Evolutionary conservation across 495 filamentous ascomycete species (phyloP).

Genomic region (Aspergillus incahuasiensis): DNA sequence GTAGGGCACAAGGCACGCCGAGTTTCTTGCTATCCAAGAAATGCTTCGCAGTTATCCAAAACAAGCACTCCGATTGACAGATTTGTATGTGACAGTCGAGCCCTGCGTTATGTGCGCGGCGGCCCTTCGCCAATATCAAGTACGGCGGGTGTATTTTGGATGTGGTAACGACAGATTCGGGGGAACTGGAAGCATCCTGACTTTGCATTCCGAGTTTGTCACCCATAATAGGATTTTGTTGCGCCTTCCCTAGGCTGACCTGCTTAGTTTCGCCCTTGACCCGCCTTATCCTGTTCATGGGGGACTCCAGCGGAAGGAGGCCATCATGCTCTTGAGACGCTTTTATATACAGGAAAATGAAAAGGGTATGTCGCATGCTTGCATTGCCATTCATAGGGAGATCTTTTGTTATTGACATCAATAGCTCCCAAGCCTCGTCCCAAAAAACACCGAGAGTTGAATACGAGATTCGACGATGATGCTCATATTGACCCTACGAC

Average conservation of each 20-base stretch:
- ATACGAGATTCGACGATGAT: constrained; percentile 33
- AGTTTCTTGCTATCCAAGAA: constrained; percentile 76
- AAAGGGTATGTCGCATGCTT: constrained; percentile 52
- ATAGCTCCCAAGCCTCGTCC: constrained; percentile 59
- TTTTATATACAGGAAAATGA: constrained; percentile 98
- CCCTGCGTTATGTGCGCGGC: constrained; percentile 98
- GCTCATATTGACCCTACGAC: neutral
- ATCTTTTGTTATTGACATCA: constrained; percentile 12
- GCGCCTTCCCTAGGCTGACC: constrained; percentile 10
- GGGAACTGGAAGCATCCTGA: constrained; percentile 86
- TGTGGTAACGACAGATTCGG: constrained; percentile 94
- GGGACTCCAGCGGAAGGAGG: constrained; percentile 79
- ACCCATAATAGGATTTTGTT: neutral
- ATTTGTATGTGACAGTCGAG: constrained; percentile 94
- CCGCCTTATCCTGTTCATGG: constrained; percentile 70
- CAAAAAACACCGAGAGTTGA: constrained; percentile 49
- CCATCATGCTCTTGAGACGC: constrained; percentile 80
- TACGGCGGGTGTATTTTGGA: constrained; percentile 87
- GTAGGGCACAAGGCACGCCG: constrained; percentile 88
- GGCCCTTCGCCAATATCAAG: constrained; percentile 75
- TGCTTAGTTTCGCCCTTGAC: constrained; percentile 54
- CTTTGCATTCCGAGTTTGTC: constrained; percentile 69
- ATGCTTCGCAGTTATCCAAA: constrained; percentile 54
- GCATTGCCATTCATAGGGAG: neutral
- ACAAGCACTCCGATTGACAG: constrained; percentile 61